Evolutionary conservation across 2,329 filamentous ascomycete species (phyloP), one percentile per base, ranked within the genome.

Genomic region (Fusarium ambrosium): DNA sequence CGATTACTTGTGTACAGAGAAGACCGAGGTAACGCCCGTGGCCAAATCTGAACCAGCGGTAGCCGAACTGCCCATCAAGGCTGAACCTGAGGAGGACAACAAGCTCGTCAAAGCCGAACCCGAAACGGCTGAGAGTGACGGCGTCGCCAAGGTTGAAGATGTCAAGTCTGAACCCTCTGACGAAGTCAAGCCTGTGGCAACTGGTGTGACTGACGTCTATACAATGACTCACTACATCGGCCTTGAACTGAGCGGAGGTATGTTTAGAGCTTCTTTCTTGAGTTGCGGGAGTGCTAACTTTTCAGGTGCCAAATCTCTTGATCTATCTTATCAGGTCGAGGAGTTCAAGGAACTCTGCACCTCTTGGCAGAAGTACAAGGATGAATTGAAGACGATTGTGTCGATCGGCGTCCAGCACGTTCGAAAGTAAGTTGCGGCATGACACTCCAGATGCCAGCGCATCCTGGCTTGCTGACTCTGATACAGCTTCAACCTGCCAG

Each of bases 171-270:
- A 77, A 13, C 27, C 60, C 27, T 41, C 59, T 16, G 63, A 69
- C 36, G 64, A 73, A 29, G 27, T 29, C 29, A 74, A 60, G 20
- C n/a, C 70, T 53, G 62, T 68, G 10, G 27, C 55, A 41, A 58
- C 56, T 48, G 62, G 72, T 29, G 68, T 72, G 18, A 81, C 78
- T 51, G 86, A 87, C 66, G 86, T 98, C 32, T 97, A 94, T 81
- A 98, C 96, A 0, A 95, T 95, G 27, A 98, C 95, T 1, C 96
- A 95, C 82, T 99, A 98, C 81, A 95, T 99, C 80, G 97, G 97
- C 39, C 88, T 98, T 58, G 93, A 96, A 78, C 85, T 98, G 65
- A 88, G 89, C 41, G 89, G 92, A 86, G 92, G 94, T 95, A 88
- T 81, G 90, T 85, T 58, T 43, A 37, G 39, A 62, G 29, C 48